Base-by-base conservation (phyloP, 148 eudicot genomes). In the Nyssa sinensis region DNA sequence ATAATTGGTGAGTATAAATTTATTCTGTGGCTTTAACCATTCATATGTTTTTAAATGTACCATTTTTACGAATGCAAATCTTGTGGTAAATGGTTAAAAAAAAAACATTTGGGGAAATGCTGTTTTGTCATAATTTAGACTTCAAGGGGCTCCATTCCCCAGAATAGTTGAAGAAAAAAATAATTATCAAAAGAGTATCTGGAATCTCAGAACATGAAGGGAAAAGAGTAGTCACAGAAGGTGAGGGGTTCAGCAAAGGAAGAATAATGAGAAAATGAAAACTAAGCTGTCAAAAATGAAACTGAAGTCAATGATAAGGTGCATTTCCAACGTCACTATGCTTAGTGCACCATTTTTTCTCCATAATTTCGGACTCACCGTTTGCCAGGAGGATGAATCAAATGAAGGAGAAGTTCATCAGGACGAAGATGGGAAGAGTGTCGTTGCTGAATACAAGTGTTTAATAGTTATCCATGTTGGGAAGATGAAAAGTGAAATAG, bases 381-480 rank as follows among this genome's bases (percentile, higher is more conserved):
- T 72, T 58, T 70, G 17, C 28, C 76, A 64, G 81, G 80, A 77
- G 82, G 74, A 32, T 41, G 79, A 73, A 59, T 51, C 66, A 63
- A 84, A 84, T 33, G 79, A 74, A n/a, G 62, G 23, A 21, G 62
- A 61, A 19, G 58, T 66, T 28, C 58, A 27, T 35, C 4, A 65
- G 28, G 83, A 86, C 14, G 81, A 80, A 60, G 81, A 69, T 12
- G 70, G 71, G 57, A 81, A 81, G 23, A 71, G 23, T 57, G 77
- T 57, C 17, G 79, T 35, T 34, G 70, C 77, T 11, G 83, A 84
- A 75, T 91, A 89, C 27, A 75, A 39, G 73, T 19, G 70, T 35
- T 73, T 88, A 75, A 89, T 89, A 62, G 88, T 83, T 23, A 87
- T 91, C 47, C 93, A 66, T 71, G 85, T 89, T 23, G 66, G 68